phyloP scores from a whole-genome alignment of 2,329 filamentous ascomycete species.

The Microdochium paspali region DNA sequence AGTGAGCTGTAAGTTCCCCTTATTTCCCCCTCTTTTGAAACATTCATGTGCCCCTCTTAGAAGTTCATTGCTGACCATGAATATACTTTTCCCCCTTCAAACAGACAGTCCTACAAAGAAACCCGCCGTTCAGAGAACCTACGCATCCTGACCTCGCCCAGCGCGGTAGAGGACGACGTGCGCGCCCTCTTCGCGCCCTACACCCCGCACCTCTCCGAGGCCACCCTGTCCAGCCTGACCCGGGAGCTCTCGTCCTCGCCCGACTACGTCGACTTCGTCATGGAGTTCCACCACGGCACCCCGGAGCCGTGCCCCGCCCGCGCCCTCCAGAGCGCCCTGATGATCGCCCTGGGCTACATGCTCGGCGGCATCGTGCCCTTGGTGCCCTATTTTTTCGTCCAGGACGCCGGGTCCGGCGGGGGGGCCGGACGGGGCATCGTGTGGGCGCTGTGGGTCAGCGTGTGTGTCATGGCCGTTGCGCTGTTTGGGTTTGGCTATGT shows the following conservation, averaged over 20 bases:
- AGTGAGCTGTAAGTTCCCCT: constrained; percentile 23
- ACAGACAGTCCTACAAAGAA: not conserved
- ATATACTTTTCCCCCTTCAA: no score
- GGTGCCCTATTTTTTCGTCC: constrained; percentile 43
- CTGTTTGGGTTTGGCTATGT: constrained; percentile 34
- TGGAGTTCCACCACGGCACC: constrained; percentile 22
- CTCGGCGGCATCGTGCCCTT: constrained; percentile 46
- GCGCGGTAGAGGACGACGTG: constrained; percentile 15
- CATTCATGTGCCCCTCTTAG: no score
- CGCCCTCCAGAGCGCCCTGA: constrained; percentile 35
- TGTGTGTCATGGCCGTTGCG: constrained; percentile 31
- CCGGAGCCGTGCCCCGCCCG: constrained; percentile 17
- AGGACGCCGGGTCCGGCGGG: constrained; percentile 1
- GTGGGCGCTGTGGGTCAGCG: constrained; percentile 27
- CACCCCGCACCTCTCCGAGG: constrained; percentile 15
- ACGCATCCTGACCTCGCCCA: constrained; percentile 12
- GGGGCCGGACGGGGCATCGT: constrained; percentile 22
- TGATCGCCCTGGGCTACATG: constrained; percentile 46
- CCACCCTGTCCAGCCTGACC: constrained; percentile 20
- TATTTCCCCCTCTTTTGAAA: constrained; percentile 4
- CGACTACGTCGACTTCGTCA: constrained; percentile 26
- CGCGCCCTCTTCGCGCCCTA: constrained; percentile 22
- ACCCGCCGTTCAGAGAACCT: constrained; percentile 7
- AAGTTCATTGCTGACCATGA: no score
- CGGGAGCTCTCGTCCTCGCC: constrained; percentile 18